A percentile compares a stretch with the other conserved stretches of the same genome.
phyloP scores from a whole-genome alignment of 2,329 filamentous ascomycete genomes.

The Paecilomyces sp. region DNA sequence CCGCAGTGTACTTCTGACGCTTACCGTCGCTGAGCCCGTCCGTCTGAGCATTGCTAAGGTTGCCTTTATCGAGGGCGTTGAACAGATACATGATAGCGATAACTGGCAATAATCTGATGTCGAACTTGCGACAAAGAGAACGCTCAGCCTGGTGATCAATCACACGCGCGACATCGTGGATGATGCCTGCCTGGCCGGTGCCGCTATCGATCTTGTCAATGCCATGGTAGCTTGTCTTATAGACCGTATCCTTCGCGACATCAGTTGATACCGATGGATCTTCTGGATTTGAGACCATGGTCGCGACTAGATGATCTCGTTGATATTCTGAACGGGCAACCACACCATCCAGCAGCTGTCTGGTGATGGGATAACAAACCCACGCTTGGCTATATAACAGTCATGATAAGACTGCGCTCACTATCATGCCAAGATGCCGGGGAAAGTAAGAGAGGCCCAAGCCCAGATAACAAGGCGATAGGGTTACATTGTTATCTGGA shows the following conservation, averaged over 20 bases:
- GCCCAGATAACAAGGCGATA: not conserved
- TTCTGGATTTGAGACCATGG: not conserved
- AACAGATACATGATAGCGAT: slow-evolving; percentile 56
- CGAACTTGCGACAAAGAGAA: slow-evolving; percentile 48
- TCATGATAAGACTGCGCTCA: not conserved
- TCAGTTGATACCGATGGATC: not conserved
- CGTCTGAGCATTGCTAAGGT: slow-evolving; percentile 52
- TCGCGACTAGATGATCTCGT: not conserved
- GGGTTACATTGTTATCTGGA: not conserved
- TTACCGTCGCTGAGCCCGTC: slow-evolving; percentile 39
- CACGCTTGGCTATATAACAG: not conserved
- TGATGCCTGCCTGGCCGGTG: slow-evolving; percentile 9
- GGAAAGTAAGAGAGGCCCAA: not conserved
- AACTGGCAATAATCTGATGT: slow-evolving; percentile 45
- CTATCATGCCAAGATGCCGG: not conserved
- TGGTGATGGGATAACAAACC: not conserved
- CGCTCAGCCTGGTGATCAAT: slow-evolving; percentile 42
- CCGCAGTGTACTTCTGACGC: not conserved
- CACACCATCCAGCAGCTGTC: not conserved
- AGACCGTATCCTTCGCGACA: not conserved
- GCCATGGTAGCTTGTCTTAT: not conserved
- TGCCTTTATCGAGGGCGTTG: slow-evolving; percentile 45
- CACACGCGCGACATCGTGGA: slow-evolving; percentile 23
- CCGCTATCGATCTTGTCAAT: not conserved
- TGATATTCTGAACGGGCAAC: not conserved